phyloP scores from a whole-genome alignment of 2,329 filamentous ascomycete genomes.

The Davidsoniella australis region DNA sequence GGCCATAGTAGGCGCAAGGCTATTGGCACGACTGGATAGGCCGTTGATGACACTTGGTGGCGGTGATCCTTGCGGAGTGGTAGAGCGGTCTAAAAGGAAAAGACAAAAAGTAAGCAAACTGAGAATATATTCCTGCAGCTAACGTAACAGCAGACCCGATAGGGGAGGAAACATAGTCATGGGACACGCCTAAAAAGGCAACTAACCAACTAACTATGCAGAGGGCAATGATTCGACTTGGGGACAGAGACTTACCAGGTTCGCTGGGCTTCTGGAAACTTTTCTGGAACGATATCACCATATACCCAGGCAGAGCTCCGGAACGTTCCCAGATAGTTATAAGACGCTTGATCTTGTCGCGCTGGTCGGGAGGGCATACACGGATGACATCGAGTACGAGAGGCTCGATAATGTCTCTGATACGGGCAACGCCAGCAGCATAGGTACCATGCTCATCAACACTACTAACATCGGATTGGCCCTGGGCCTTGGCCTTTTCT shows the following conservation, averaged over 20 bases:
- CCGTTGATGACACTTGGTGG: conserved; percentile 29
- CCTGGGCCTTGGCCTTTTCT: conserved; percentile 77
- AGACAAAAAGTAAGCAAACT: conserved; percentile 3
- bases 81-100: conserved; percentile 39
- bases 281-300: conserved; percentile 70
- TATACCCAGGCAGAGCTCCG: conserved; percentile 66
- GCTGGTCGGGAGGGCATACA: conserved; percentile 77
- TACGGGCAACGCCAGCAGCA: conserved; percentile 87
- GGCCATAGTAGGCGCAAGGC: conserved; percentile 18
- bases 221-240: too few relatives aligned
- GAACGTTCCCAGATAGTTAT: conserved; percentile 97
- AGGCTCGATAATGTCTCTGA: conserved; percentile 83
- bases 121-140: not conserved
- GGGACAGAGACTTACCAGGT: conserved; percentile 42
- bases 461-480: conserved; percentile 63
- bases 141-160: not conserved
- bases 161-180: not conserved
- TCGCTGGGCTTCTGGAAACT: conserved; percentile 46
- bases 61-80: conserved; percentile 51
- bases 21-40: conserved; percentile 16
- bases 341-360: conserved; percentile 88
- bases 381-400: conserved; percentile 92
- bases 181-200: not conserved
- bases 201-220: not conserved
- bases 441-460: conserved; percentile 73